phyloP scores from a whole-genome alignment of 371 early-diverging fungal species.

The Haplosporangium sp. region DNA sequence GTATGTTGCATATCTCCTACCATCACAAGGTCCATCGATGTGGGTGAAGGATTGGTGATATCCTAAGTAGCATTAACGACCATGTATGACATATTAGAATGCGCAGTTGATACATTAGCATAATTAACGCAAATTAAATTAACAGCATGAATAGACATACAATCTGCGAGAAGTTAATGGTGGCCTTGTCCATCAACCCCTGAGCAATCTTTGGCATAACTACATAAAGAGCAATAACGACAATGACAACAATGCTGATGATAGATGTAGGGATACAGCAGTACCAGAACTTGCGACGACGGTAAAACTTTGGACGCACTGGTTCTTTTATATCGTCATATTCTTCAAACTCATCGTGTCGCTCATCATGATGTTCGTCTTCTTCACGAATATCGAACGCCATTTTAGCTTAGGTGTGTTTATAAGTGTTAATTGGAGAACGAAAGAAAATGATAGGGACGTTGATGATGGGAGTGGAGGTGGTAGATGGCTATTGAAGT shows the following conservation, averaged over 20 bases:
- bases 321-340: constrained; percentile 22
- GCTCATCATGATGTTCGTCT: constrained; percentile 5
- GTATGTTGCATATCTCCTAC: constrained; percentile 65
- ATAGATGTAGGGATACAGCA: constrained; percentile 63
- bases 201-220: constrained; percentile 75
- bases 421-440: no score
- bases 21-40: constrained; percentile 60
- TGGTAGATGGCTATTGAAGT: neutral
- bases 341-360: constrained; percentile 21
- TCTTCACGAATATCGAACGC: constrained; percentile 28
- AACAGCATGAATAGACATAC: constrained; percentile 12
- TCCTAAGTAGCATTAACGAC: constrained; percentile 2
- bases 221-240: constrained; percentile 64
- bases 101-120: neutral
- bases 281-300: constrained; percentile 59
- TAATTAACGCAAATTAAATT: no score
- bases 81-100: constrained; percentile 24
- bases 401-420: constrained; percentile 1
- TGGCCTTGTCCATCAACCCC: constrained; percentile 47
- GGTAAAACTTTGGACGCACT: constrained; percentile 55
- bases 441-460: no score
- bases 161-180: constrained; percentile 36
- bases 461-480: neutral
- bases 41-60: constrained; percentile 25
- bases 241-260: constrained; percentile 63